Conservation (phyloP, 1,284 basidiomycete genomes). For the Puccinia horiana region DNA sequence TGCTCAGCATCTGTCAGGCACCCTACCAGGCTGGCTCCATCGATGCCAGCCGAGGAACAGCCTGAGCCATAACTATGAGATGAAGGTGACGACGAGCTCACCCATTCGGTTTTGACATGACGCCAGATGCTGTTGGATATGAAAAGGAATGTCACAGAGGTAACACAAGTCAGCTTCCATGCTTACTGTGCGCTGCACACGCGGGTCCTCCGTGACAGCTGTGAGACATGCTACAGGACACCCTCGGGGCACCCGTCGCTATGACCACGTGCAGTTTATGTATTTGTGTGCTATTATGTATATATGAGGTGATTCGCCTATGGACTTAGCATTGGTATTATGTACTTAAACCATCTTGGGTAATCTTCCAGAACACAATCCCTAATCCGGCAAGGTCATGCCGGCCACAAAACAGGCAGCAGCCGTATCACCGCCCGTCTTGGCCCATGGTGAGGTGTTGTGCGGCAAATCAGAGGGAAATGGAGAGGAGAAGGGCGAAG, state of each 20-base stretch:
- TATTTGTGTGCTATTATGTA: not conserved
- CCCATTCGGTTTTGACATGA: conserved; percentile 48
- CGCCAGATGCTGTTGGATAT: conserved; percentile 36
- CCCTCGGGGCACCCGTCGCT: not conserved
- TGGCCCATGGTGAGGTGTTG: not conserved
- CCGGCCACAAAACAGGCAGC: not conserved
- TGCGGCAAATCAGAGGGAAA: not conserved
- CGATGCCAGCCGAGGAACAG: not conserved
- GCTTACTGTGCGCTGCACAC: conserved; percentile 17
- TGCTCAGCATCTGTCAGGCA: not conserved
- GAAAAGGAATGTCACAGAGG: conserved; percentile 23
- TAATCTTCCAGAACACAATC: not conserved
- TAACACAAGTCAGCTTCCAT: conserved; percentile 7
- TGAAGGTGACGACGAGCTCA: conserved; percentile 11
- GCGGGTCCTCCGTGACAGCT: not conserved
- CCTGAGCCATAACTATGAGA: not conserved
- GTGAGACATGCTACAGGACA: not conserved
- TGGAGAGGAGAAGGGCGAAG: not conserved
- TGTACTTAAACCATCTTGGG: not conserved
- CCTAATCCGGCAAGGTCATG: conserved; percentile 9
- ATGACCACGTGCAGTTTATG: conserved; percentile 5
- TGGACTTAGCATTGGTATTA: conserved; percentile 1
- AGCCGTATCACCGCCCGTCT: not conserved
- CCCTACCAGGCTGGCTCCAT: not conserved
- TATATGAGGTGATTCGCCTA: not conserved